Evolutionary conservation across 257 asterid species (phyloP).

Genomic region (Handroanthus guayacan): DNA sequence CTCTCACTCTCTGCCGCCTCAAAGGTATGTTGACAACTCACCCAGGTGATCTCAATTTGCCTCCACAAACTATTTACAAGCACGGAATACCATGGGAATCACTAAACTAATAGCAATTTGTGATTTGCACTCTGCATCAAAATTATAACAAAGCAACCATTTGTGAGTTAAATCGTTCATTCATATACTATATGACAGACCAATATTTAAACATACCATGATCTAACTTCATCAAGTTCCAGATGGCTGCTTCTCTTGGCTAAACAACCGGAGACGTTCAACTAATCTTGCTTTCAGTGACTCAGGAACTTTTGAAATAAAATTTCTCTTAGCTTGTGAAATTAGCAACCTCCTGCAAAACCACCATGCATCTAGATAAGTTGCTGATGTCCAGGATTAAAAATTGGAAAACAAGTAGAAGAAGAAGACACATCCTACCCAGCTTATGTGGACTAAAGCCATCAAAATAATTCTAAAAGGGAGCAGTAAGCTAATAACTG

Average conservation of each 20-base stretch:
- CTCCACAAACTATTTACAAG: conserved; percentile 46
- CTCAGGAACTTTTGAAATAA: conserved; percentile 68
- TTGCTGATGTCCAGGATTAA: conserved; percentile 7
- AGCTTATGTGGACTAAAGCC: conserved; percentile 7
- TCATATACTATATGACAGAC: background rate
- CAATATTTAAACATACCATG: conserved; percentile 44
- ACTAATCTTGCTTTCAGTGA: conserved; percentile 69
- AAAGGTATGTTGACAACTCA: conserved; percentile 39
- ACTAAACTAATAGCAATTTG: conserved; percentile 4
- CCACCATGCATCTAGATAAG: conserved; percentile 26
- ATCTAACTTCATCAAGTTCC: conserved; percentile 42
- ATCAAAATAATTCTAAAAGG: background rate
- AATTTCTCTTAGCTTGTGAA: conserved; percentile 65
- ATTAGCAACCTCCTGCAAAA: conserved; percentile 67
- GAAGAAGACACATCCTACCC: background rate
- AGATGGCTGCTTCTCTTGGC: conserved; percentile 58
- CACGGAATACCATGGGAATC: conserved; percentile 22
- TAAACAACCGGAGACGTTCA: conserved; percentile 57
- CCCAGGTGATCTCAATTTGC: conserved; percentile 37
- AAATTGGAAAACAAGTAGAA: conserved; percentile 13
- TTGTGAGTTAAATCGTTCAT: background rate
- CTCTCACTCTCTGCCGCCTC: conserved; percentile 44
- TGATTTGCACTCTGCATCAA: conserved; percentile 25
- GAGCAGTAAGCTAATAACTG: conserved; percentile 5
- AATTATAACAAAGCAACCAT: background rate